phyloP scores from a whole-genome alignment of 2,329 filamentous ascomycete genomes.

The Tothia fuscella region DNA sequence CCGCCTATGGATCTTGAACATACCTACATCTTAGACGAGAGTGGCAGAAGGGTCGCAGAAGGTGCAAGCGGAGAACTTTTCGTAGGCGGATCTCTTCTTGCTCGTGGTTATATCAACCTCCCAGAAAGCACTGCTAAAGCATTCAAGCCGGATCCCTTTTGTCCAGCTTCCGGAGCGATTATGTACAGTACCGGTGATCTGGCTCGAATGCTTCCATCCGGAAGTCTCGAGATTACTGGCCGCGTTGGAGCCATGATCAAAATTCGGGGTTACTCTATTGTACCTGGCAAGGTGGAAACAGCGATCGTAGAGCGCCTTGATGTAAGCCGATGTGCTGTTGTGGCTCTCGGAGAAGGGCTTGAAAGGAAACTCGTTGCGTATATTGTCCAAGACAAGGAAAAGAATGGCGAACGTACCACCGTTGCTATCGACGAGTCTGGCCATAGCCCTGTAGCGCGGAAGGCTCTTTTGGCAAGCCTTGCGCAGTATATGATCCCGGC shows the following conservation, averaged over 20 bases:
- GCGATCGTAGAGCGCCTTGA: slow-evolving; percentile 58
- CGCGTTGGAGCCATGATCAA: slow-evolving; percentile 73
- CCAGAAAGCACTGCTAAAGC: slow-evolving; percentile 64
- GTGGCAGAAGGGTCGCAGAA: slow-evolving; percentile 48
- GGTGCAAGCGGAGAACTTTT: slow-evolving; percentile 62
- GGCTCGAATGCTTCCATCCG: slow-evolving; percentile 53
- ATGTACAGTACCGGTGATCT: slow-evolving; percentile 68
- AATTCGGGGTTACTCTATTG: slow-evolving; percentile 65
- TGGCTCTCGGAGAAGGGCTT: slow-evolving; percentile 63
- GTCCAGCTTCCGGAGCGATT: slow-evolving; percentile 44
- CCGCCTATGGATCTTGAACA: slow-evolving; percentile 55
- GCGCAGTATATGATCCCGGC: slow-evolving; percentile 78
- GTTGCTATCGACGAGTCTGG: slow-evolving; percentile 59
- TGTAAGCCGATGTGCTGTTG: slow-evolving; percentile 58
- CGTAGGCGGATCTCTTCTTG: slow-evolving; percentile 61
- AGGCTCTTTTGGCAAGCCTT: slow-evolving; percentile 51
- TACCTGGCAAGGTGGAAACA: slow-evolving; percentile 65
- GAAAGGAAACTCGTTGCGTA: slow-evolving; percentile 68
- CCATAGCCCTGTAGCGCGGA: slow-evolving; percentile 53
- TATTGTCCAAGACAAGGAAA: slow-evolving; percentile 55
- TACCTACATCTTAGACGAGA: slow-evolving; percentile 61
- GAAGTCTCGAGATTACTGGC: slow-evolving; percentile 62
- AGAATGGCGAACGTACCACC: slow-evolving; percentile 43
- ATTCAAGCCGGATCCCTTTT: slow-evolving; percentile 56
- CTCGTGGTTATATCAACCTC: slow-evolving; percentile 67